Base-by-base conservation (phyloP, 164 flowering plant genomes). In the Aristolochia californica region DNA sequence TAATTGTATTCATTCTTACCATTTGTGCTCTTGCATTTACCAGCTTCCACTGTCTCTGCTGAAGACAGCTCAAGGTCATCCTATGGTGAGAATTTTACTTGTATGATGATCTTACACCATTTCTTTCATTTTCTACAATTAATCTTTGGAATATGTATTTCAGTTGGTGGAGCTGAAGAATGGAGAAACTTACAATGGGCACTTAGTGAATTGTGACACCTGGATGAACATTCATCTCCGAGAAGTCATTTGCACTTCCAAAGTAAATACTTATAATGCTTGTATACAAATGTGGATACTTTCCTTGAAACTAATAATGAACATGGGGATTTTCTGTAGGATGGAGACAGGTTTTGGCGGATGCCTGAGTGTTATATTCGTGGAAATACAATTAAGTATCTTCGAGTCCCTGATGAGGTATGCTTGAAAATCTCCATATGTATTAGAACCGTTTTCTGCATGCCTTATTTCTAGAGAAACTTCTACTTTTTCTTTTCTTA, bases 221-320 rank as follows among this genome's bases (percentile, higher is more conserved):
- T 88, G 98, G 98, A 88, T 93, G 97, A 90, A 90, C 62, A 87
- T 88, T 59, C 97, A 91, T 84, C 88, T 91, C 11, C 94, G 96
- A 54, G 96, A 91, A 81, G 98, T 91, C 59, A 91, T 91, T 18
- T 91, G 97, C 68, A 89, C 97, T 45, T 89, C 99, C 1, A 93
- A 93, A 72, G 99, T 93, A 62, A n/a, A 62, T 45, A 14, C 7
- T 59, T 24, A 44, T 43, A 14, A 13, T 2, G 40, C 22, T 38
- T 23, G 0, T 25, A 44, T 15, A 34, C 27, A 13, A 5, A 13
- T 10, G 52, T 27, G 16, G 14, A 27, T 25, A 20, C 13, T 9
- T 55, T 34, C 13, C 54, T 22, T 14, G 15, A 2, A 7, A 10
- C 13, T 9, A 23, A 22, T 10, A 1, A 2, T 23, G 2, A 50